Base-by-base conservation (phyloP, 1,284 basidiomycete species). In the Hymenochaete sp. region DNA sequence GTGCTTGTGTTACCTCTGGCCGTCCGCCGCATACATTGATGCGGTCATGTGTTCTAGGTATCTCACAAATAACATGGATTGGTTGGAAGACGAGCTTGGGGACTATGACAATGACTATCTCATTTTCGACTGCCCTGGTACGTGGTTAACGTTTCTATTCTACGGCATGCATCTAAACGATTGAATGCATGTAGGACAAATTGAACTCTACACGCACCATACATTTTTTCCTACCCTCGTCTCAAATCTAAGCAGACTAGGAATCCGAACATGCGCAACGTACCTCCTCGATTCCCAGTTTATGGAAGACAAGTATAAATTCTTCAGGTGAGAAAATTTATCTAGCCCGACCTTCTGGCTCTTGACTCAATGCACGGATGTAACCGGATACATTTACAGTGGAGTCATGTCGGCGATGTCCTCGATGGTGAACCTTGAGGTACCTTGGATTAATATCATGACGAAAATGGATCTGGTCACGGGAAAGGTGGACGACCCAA, bases 401-500 rank as follows among this genome's bases (percentile, higher is more conserved):
- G 96, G 96, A n/a, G 93, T 98, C 1, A 72, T 98, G 47, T 90
- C 87, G 44, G 96, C 96, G 18, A 98, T 98, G 93, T 93, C 89
- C 38, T 92, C 93, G 37, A 99, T 99, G 96, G 88, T 98, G 44
- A 93, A 93, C 55, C 75, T 99, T 22, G 95, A 98, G 58, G 80
- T 97, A 32, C 90, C 93, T 0, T 96, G 93, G 83, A 82, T 99
- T 53, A 98, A 98, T 56, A 68, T 98, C 60, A 91, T 99, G 84
- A 95, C 89, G 45, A 99, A 99, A 67, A 98, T 99, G 95, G 96
- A 99, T 63, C 73, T 99, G 22, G 87, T 98, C 27, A 88, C 76
- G 0, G 59, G 68, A 0, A 75, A 75, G 50, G 46, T 70, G 4
- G 82, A 81, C 53, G 77, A 82, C 55, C 72, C 76, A 50, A 67